Conservation (phyloP, 1,139 yeast species). For the Pichia sp. region DNA sequence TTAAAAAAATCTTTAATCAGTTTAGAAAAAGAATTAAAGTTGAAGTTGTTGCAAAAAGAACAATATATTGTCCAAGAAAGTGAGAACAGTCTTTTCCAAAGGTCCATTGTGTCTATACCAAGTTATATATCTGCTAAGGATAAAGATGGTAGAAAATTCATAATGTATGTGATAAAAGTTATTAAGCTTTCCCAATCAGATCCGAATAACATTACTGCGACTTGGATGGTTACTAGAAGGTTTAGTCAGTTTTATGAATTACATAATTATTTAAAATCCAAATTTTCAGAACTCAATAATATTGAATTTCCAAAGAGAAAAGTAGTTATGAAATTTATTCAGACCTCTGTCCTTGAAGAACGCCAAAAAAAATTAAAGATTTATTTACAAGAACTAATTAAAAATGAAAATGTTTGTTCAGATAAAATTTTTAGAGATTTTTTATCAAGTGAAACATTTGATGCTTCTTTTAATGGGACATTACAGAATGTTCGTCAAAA, state of each 20-base stretch:
- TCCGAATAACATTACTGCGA: conserved; percentile 50
- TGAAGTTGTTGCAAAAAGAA: conserved; percentile 69
- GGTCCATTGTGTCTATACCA: conserved; percentile 58
- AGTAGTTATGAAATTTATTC: conserved; percentile 61
- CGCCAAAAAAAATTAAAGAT: conserved; percentile 55
- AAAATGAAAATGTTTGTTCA: conserved; percentile 64
- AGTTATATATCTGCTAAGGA: conserved; percentile 54
- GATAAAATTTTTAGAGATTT: conserved; percentile 69
- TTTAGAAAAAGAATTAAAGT: conserved; percentile 60
- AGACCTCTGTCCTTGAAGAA: conserved; percentile 54
- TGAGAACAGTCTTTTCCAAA: conserved; percentile 70
- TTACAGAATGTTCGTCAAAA: conserved; percentile 12
- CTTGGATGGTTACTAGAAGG: conserved; percentile 87
- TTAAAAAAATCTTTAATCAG: conserved; percentile 60
- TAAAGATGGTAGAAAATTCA: conserved; percentile 48
- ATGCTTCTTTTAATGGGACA: conserved; percentile 23
- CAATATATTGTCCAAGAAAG: conserved; percentile 79
- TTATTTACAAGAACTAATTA: conserved; percentile 53
- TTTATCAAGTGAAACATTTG: conserved; percentile 66
- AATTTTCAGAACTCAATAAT: conserved; percentile 45
- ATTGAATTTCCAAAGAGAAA: conserved; percentile 60
- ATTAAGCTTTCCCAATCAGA: conserved; percentile 45
- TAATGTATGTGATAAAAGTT: conserved; percentile 71
- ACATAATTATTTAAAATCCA: conserved; percentile 54
- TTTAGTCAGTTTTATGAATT: conserved; percentile 76